phyloP scores from a whole-genome alignment of 1,284 basidiomycete genomes.

The Vanrija sp. region DNA sequence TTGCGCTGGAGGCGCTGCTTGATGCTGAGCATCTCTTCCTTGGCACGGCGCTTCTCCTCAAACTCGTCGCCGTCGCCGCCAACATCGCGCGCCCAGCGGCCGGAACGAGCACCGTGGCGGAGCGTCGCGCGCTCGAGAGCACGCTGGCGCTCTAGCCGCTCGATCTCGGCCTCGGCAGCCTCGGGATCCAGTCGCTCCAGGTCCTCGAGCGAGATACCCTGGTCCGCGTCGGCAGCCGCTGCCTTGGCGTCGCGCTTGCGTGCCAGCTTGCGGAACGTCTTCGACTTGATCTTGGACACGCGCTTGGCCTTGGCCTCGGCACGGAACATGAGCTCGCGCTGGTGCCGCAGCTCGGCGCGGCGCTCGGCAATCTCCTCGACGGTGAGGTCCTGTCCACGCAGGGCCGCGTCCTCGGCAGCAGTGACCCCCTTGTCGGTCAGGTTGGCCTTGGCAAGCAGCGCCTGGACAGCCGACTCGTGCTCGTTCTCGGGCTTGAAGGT shows the following conservation, averaged over 20 bases:
- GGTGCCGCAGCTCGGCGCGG: constrained; percentile 73
- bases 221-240: constrained; percentile 50
- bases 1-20: constrained; percentile 72
- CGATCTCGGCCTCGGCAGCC: constrained; percentile 55
- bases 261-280: constrained; percentile 81
- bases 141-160: constrained; percentile 71
- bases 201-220: constrained; percentile 51
- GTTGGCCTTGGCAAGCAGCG: constrained; percentile 69
- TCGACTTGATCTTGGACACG: constrained; percentile 92
- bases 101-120: constrained; percentile 64
- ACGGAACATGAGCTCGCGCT: constrained; percentile 91
- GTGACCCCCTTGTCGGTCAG: constrained; percentile 73
- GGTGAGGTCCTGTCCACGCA: constrained; percentile 64
- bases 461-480: constrained; percentile 72
- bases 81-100: constrained; percentile 54
- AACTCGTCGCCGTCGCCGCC: constrained; percentile 31
- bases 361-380: constrained; percentile 78
- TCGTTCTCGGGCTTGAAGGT: constrained; percentile 74
- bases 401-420: constrained; percentile 72
- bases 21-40: constrained; percentile 59
- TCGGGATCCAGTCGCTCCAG: constrained; percentile 53
- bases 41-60: constrained; percentile 34
- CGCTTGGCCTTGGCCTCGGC: constrained; percentile 88
- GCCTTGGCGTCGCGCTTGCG: constrained; percentile 67
- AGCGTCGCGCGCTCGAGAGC: constrained; percentile 82